These are phyloP conservation scores for Bipolaris sorokiniana DNA, from an alignment of 2,329 filamentous ascomycete species.

Conservation along the genomic window DNA sequence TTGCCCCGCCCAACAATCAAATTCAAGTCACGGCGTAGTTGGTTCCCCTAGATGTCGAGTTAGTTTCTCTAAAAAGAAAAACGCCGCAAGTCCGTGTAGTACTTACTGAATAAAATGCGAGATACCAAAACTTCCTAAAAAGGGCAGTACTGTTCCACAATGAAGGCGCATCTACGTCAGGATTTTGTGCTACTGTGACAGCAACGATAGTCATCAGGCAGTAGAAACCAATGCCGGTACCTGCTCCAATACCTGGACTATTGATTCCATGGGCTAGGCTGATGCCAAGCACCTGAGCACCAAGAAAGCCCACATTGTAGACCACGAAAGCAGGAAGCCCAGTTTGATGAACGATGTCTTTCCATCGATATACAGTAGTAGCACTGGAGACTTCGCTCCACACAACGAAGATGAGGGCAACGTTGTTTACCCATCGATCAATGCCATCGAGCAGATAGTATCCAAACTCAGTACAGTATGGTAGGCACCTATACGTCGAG, in stretches of 20 bases:
- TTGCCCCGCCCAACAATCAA: conserved; percentile 59
- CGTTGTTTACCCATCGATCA: conserved; percentile 63
- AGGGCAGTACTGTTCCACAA: conserved; percentile 53
- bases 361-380: conserved; percentile 62
- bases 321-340: conserved; percentile 53
- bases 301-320: conserved; percentile 61
- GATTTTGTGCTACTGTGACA: conserved; percentile 52
- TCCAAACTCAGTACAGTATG: conserved; percentile 65
- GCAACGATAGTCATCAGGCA: conserved; percentile 51
- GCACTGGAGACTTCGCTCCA: conserved; percentile 60
- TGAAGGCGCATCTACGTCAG: conserved; percentile 50
- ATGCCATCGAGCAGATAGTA: conserved; percentile 62
- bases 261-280: conserved; percentile 56
- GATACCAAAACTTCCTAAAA: conserved; percentile 57
- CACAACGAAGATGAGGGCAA: conserved; percentile 62
- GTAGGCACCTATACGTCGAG: conserved; percentile 49
- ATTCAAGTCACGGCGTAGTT: conserved; percentile 63
- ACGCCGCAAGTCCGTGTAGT: neutral
- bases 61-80: neutral
- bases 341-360: conserved; percentile 54
- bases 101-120: conserved; percentile 64
- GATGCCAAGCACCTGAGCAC: conserved; percentile 60
- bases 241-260: conserved; percentile 55
- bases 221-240: conserved; percentile 61
- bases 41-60: conserved; percentile 30